A percentile compares a stretch with the other conserved stretches of the same genome.
Conservation (phyloP, 345 rosid genomes). For the Jatropha curcas region DNA sequence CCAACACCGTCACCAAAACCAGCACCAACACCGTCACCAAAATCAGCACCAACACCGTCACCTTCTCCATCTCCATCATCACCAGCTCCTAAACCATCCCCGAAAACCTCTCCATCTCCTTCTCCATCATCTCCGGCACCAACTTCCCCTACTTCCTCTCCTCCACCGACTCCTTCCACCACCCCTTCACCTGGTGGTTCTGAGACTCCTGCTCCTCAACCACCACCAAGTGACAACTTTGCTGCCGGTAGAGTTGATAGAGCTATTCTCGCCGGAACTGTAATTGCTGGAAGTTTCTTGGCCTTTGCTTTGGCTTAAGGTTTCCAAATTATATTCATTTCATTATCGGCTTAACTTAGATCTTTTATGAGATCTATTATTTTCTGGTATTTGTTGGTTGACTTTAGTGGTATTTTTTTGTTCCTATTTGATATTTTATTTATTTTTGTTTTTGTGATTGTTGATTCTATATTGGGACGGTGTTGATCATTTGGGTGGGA, state of each 20-base stretch:
- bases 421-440: neutral
- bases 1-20: conserved; percentile 34
- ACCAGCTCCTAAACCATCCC: conserved; percentile 24
- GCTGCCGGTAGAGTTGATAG: conserved; percentile 35
- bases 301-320: conserved; percentile 59
- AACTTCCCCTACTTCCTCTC: neutral
- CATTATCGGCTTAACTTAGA: conserved; percentile 18
- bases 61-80: conserved; percentile 28
- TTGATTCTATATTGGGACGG: conserved; percentile 2
- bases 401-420: conserved; percentile 14
- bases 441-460: conserved; percentile 1
- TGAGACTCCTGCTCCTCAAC: neutral
- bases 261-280: conserved; percentile 38
- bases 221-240: conserved; percentile 37
- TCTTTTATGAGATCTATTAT: conserved; percentile 29
- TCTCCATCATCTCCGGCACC: conserved; percentile 23
- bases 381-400: conserved; percentile 3
- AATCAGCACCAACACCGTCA: conserved; percentile 31
- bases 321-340: neutral
- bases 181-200: conserved; percentile 33
- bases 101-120: neutral
- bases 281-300: conserved; percentile 48
- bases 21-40: conserved; percentile 30
- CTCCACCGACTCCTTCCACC: conserved; percentile 30
- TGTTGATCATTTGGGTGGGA: conserved; percentile 14